Base-by-base conservation (phyloP, 2,329 filamentous ascomycete genomes). In the Metarhizium brunneum region DNA sequence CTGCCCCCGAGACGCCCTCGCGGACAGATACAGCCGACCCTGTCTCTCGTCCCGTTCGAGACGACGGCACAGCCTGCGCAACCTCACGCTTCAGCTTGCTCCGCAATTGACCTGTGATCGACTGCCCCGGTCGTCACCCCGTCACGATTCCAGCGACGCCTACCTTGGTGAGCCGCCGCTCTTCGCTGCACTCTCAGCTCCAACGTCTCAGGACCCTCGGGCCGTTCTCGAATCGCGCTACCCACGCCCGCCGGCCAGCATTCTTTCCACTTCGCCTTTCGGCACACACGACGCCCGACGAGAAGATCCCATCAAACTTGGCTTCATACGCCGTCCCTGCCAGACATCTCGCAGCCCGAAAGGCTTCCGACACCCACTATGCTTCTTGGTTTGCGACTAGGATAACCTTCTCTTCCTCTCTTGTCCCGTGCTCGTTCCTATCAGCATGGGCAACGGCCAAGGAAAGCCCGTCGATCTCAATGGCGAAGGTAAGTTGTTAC, bases 401-500 rank as follows among this genome's bases (percentile, higher is more conserved):
- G 54, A 60, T 69, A 66, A 62, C 52, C 47, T 50, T 36, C 53
- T 62, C 58, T 58, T 60, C 63, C 61, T 36, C 53, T 40, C 55
- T 62, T 57, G 60, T 61, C 66, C 59, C 61, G 56, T 58, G 54
- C 56, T 62, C 57, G 62, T 60, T 35, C 57, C 60, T 58, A 58
- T 54, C 61, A 96, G 94, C 61, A 97, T 97, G 92, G 92, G 92
- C 71, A 96, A 97, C 76, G 88, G 86, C 70, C 91, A 92, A 74
- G 92, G 92, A 73, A 96, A 96, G 74, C 90, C 89, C 73, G 84
- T 95, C 76, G 87, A 91, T 71, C 86, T 92, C 75, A 89, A 87
- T 75, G 92, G 95, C 76, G 89, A 96, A 86, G 89, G 91, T 95
- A 77, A 54, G 69, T 65, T 47, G 49, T 52, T 42, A 47, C 32